Evolutionary conservation across 345 rosid genomes (phyloP), one percentile per base, ranked within the genome.

Genomic region (Citrus hindsii): DNA sequence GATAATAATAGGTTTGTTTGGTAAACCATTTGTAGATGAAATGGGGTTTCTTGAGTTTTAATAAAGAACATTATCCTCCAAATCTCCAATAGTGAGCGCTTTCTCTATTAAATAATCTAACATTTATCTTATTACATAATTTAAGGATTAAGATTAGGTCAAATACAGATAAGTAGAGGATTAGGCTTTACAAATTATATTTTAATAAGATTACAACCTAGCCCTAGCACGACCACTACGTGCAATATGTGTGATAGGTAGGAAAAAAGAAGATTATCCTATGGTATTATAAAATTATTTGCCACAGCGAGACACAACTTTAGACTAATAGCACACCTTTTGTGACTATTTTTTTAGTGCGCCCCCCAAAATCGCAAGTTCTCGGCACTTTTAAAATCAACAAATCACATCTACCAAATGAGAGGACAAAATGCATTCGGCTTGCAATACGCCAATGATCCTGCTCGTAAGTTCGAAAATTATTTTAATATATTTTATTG

Each of bases 41-140:
- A 42, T 5, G 21, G 61, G 2, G 28, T 27, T 75, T 28, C 22
- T 24, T 27, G 22, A 42, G n/a, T 7, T 19, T 19, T 42, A 28
- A 37, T 76, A 80, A 75, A 80, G 3, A 80, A 80, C 30, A 28
- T 55, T 76, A 53, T 80, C 76, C 59, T 76, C 68, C n/a, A n/a
- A n/a, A n/a, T n/a, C n/a, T n/a, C n/a, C 53, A 80, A 16, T 21
- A 28, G 33, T 51, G 56, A 63, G 27, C 27, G 14, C 51, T 65
- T 75, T 64, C 16, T 33, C n/a, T 28, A 51, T 25, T 30, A 71
- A 7, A 71, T 48, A 19, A 4, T 32, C 28, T 58, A 9, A 42
- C 27, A 53, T 27, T 78, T 66, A 2, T 27, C 64, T 53, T 33
- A 9, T 46, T 33, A 13, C 56, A 58, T 59, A 38, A 10, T 65